A percentile compares a stretch with the other conserved stretches of the same genome.
These are phyloP conservation scores for Penicillium manginii DNA, from an alignment of 495 filamentous ascomycete genomes.

Conservation along the genomic window DNA sequence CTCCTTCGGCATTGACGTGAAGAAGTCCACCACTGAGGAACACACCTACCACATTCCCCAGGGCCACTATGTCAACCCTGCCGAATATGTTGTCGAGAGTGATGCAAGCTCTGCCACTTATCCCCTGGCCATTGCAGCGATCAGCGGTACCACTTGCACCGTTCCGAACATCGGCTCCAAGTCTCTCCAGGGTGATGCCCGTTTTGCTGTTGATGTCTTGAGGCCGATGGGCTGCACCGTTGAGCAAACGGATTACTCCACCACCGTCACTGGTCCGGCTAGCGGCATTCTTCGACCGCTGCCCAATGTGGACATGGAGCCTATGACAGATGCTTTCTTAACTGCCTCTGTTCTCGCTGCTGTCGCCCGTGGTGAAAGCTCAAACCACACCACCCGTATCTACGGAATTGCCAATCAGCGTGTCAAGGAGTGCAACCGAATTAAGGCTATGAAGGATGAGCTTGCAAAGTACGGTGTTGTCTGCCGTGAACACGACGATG, in stretches of 20 bases:
- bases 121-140: constrained; percentile 90
- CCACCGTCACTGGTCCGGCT: constrained; percentile 89
- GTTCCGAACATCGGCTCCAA: constrained; percentile 93
- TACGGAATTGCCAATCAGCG: constrained; percentile 97
- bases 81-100: constrained; percentile 89
- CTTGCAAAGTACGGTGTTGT: constrained; percentile 93
- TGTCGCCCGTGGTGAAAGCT: constrained; percentile 67
- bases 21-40: constrained; percentile 70
- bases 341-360: constrained; percentile 93
- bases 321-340: constrained; percentile 99
- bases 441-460: constrained; percentile 93
- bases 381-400: constrained; percentile 73
- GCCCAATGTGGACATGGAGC: constrained; percentile 92
- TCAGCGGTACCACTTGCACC: constrained; percentile 91
- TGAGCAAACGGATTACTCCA: constrained; percentile 80
- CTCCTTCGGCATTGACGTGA: constrained; percentile 83
- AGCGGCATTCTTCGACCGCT: constrained; percentile 70
- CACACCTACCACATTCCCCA: constrained; percentile 95
- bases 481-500: constrained; percentile 88
- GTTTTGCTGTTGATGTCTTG: constrained; percentile 90
- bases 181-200: constrained; percentile 93
- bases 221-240: constrained; percentile 93
- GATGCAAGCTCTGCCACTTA: constrained; percentile 98
- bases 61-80: constrained; percentile 81
- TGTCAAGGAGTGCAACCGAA: constrained; percentile 98